Conservation (phyloP, 2,329 filamentous ascomycete species). For the Xylariaceae sp. region DNA sequence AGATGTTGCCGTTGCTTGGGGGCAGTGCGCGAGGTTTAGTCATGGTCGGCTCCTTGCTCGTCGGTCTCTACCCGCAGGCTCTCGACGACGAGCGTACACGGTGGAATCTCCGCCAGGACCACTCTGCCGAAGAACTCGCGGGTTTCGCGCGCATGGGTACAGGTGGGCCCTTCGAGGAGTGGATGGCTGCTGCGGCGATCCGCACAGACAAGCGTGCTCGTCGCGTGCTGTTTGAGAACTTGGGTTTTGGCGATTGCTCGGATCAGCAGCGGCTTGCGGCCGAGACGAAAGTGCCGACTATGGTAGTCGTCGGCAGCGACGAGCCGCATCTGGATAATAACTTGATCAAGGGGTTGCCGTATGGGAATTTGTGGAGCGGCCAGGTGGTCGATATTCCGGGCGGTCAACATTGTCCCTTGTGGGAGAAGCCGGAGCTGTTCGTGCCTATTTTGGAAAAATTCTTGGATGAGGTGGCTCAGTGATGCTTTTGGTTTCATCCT, state of each 20-base stretch:
- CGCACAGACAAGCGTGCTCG: not conserved
- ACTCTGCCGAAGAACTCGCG: not conserved
- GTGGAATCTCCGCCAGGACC: not conserved
- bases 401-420: not conserved
- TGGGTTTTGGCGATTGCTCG: not conserved
- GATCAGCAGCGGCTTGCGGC: not conserved
- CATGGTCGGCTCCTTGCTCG: not conserved
- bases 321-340: not conserved
- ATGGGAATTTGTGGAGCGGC: not conserved
- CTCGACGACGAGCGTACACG: conserved; percentile 1
- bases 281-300: not conserved
- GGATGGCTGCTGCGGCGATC: not conserved
- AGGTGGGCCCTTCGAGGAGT: not conserved
- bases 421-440: conserved; percentile 1
- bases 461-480: not conserved
- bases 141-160: not conserved
- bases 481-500: not conserved
- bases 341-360: not conserved
- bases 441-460: not conserved
- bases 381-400: not conserved
- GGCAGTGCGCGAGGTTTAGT: not conserved
- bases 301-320: not conserved
- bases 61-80: not conserved
- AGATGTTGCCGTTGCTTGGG: not conserved
- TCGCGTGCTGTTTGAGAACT: not conserved